phyloP scores from a whole-genome alignment of 2,329 filamentous ascomycete genomes.

The Cercospora janseana region DNA sequence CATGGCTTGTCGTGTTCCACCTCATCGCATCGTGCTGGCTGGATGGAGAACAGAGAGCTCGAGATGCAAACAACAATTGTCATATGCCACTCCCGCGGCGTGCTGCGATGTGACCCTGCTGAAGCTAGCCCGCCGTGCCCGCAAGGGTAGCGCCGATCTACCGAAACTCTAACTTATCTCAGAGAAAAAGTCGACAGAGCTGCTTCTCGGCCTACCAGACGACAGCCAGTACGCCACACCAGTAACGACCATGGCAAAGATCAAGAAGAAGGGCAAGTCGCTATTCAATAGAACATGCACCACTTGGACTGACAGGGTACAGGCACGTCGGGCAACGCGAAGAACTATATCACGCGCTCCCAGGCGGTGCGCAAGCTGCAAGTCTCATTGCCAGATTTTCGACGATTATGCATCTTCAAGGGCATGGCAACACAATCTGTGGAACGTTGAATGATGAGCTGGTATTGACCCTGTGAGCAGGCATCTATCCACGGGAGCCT shows the following conservation, averaged over 20 bases:
- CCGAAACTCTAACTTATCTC: too few relatives aligned
- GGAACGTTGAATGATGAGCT: not conserved
- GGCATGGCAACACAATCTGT: slow-evolving; percentile 45
- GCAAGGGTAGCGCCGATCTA: too few relatives aligned
- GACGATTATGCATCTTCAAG: slow-evolving; percentile 99
- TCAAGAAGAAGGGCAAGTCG: slow-evolving; percentile 81
- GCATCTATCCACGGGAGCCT: slow-evolving; percentile 96
- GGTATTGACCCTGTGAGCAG: slow-evolving; percentile 34
- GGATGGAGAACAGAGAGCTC: not conserved
- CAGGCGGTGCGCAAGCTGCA: slow-evolving; percentile 97
- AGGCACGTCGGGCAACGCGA: slow-evolving; percentile 85
- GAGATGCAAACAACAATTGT: not conserved
- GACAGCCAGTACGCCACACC: slow-evolving; percentile 5
- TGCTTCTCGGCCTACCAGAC: too few relatives aligned
- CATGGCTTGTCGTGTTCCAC: slow-evolving; percentile 19
- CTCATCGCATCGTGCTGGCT: slow-evolving; percentile 20
- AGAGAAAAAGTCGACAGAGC: too few relatives aligned
- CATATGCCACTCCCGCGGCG: slow-evolving; percentile 2
- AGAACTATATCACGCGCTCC: slow-evolving; percentile 97
- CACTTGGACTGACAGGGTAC: not conserved
- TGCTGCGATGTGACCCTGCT: too few relatives aligned
- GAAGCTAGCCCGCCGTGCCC: too few relatives aligned
- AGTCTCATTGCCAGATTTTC: slow-evolving; percentile 94
- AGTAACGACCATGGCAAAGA: slow-evolving; percentile 63
- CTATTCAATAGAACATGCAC: too few relatives aligned